Evolutionary conservation across 441 rosid species (phyloP).

Genomic region (Manihot esculenta): DNA sequence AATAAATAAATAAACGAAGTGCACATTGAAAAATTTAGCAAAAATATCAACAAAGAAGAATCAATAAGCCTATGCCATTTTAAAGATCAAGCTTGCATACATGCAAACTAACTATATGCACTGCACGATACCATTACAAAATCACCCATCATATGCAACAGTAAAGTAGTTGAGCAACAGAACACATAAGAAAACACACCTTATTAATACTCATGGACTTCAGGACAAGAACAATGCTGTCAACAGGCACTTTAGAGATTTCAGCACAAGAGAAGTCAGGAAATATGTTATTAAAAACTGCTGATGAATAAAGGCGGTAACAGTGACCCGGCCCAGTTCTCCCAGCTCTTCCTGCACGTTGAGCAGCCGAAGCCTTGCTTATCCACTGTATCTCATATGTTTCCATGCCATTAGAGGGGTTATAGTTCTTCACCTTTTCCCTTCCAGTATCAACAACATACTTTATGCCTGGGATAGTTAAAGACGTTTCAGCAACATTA

Average conservation of each 20-base stretch:
- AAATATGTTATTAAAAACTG: conserved; percentile 64
- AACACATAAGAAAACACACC: conserved; percentile 39
- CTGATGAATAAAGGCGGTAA: conserved; percentile 85
- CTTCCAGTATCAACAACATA: conserved; percentile 96
- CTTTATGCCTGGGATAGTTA: conserved; percentile 90
- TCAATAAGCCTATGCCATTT: background rate
- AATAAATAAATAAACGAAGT: too few relatives aligned
- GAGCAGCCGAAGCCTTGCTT: conserved; percentile 91
- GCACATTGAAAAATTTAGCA: background rate
- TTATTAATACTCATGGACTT: conserved; percentile 81
- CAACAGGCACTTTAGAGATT: conserved; percentile 78
- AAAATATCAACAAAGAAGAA: background rate
- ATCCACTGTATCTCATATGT: conserved; percentile 78
- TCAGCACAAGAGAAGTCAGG: conserved; percentile 78
- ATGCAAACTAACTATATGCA: background rate
- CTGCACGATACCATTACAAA: background rate
- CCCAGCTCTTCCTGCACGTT: conserved; percentile 98
- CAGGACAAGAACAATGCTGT: conserved; percentile 80
- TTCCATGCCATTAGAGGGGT: conserved; percentile 75
- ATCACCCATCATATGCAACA: conserved; percentile 12
- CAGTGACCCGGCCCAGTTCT: conserved; percentile 97
- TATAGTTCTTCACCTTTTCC: conserved; percentile 76
- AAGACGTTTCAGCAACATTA: conserved; percentile 95
- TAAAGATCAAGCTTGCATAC: background rate
- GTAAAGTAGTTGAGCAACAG: background rate